Evolutionary conservation across 805 yeast genomes (phyloP).

Genomic region (Yueomyces sinensis): DNA sequence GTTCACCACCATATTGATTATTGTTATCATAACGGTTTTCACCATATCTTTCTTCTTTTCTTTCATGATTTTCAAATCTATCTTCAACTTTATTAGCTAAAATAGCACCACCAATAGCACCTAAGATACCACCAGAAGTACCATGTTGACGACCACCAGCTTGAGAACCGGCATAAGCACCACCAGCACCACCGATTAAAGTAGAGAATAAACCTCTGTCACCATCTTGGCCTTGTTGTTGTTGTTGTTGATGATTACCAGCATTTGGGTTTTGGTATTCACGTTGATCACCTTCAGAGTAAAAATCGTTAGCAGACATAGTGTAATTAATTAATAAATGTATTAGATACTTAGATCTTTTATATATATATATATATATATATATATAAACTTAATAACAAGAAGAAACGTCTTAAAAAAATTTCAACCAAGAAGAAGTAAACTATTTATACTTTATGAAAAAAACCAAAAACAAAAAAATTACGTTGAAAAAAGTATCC

Average conservation of each 20-base stretch:
- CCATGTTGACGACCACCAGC: constrained; percentile 13
- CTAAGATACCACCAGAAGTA: constrained; percentile 33
- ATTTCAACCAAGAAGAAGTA: no score
- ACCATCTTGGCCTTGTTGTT: neutral
- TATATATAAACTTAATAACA: no score
- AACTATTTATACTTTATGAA: no score
- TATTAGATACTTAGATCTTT: no score
- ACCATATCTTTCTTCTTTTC: constrained; percentile 1
- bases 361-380: no score
- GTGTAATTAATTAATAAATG: no score
- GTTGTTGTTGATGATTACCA: constrained; percentile 12
- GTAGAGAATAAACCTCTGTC: constrained; percentile 6
- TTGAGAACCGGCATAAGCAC: constrained; percentile 39
- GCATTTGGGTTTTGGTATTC: constrained; percentile 12
- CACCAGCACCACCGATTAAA: constrained; percentile 38
- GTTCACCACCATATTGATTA: constrained; percentile 6
- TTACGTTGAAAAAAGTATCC: no score
- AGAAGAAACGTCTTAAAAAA: no score
- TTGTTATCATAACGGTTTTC: neutral
- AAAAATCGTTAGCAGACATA: constrained; percentile 49
- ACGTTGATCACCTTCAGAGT: constrained; percentile 32
- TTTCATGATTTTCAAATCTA: constrained; percentile 19
- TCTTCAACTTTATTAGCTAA: constrained; percentile 39
- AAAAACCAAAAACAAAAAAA: no score
- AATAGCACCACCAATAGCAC: constrained; percentile 44